Conservation (phyloP, 768 basidiomycete genomes). For the Ephemerocybe angulata region DNA sequence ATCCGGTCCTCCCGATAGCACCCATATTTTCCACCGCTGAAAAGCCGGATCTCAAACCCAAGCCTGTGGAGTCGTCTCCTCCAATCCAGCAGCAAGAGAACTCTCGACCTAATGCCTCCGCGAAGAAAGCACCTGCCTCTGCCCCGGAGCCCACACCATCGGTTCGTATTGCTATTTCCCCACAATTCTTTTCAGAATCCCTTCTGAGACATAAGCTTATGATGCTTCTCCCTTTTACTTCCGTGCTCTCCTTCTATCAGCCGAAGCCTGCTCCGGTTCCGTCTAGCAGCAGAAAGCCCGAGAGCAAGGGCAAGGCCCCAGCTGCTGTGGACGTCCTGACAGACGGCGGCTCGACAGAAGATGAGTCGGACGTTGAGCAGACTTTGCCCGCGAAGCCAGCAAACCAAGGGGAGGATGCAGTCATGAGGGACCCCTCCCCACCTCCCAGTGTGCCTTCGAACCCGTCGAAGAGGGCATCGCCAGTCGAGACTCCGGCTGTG, state of each 20-base stretch:
- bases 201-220: neutral
- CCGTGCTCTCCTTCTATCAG: no score
- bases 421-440: neutral
- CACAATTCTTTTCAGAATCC: neutral
- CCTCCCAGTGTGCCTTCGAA: neutral
- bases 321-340: conserved; percentile 10
- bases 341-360: conserved; percentile 3
- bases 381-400: neutral
- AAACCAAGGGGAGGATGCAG: neutral
- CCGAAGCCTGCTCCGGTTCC: no score
- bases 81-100: conserved; percentile 11
- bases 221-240: neutral
- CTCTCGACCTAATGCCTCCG: conserved; percentile 3
- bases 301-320: conserved; percentile 45
- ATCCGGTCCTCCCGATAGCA: conserved; percentile 34
- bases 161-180: neutral
- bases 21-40: conserved; percentile 44
- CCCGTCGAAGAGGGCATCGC: neutral
- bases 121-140: neutral
- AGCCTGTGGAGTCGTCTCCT: conserved; percentile 14
- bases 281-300: conserved; percentile 42
- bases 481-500: neutral
- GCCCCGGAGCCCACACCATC: neutral
- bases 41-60: conserved; percentile 38
- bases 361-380: conserved; percentile 9